Evolutionary conservation across 2,329 filamentous ascomycete genomes (phyloP).

Genomic region (Colletotrichum sidae): DNA sequence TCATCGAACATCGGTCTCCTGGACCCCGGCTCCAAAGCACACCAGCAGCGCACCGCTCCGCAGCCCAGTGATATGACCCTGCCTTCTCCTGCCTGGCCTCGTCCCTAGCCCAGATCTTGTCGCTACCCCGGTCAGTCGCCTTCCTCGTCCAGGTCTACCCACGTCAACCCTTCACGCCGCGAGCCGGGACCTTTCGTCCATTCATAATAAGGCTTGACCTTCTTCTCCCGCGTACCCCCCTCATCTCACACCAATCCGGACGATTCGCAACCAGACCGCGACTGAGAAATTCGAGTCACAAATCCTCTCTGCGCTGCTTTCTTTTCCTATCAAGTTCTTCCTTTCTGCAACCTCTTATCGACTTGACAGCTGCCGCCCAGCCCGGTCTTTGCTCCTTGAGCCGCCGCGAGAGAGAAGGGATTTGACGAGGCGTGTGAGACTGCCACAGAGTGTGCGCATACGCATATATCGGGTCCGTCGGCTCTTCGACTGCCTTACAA

Average conservation of each 20-base stretch:
- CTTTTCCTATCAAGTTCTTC: constrained; percentile 32
- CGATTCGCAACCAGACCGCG: constrained; percentile 26
- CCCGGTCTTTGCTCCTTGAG: no score
- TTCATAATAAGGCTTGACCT: constrained; percentile 39
- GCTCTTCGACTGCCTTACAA: constrained; percentile 12
- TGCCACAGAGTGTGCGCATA: constrained; percentile 28
- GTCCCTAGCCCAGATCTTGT: constrained; percentile 38
- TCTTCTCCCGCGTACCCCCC: constrained; percentile 37
- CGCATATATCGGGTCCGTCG: constrained; percentile 25
- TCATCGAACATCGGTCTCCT: constrained; percentile 34
- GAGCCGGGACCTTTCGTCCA: constrained; percentile 37
- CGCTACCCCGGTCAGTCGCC: constrained; percentile 31
- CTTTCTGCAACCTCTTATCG: constrained; percentile 24
- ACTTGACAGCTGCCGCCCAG: constrained; percentile 4
- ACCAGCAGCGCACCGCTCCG: neutral
- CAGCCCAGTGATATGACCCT: constrained; percentile 37
- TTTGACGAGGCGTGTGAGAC: constrained; percentile 11
- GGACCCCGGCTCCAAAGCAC: constrained; percentile 12
- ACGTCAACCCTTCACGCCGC: constrained; percentile 37
- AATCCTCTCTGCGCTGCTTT: constrained; percentile 35
- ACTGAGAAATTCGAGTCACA: constrained; percentile 38
- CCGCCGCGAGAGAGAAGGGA: neutral
- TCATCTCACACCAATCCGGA: constrained; percentile 37
- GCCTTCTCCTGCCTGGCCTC: constrained; percentile 14
- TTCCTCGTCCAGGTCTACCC: constrained; percentile 31